Conservation (phyloP, 768 basidiomycete species). For the Hortiboletus flavorubellus region DNA sequence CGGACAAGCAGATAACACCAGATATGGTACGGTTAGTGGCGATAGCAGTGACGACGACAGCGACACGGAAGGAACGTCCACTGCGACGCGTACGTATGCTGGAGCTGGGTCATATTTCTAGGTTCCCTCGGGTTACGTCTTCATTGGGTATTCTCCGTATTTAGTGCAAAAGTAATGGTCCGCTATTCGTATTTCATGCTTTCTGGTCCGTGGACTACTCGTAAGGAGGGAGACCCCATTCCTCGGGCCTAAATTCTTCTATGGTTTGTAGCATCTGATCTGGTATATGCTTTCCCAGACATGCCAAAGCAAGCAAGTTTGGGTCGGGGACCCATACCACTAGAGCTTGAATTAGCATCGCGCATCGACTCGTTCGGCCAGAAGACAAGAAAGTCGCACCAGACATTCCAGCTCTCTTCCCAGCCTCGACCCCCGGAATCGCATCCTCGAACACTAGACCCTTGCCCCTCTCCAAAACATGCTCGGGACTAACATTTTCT, state of each 20-base stretch:
- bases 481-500: constrained; percentile 30
- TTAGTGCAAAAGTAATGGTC: not conserved
- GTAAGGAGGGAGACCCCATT: constrained; percentile 83
- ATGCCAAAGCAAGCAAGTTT: constrained; percentile 54
- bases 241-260: constrained; percentile 72
- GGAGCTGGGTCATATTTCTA: constrained; percentile 47
- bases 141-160: not conserved
- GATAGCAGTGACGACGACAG: constrained; percentile 26
- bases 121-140: not conserved
- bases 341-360: constrained; percentile 27
- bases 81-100: constrained; percentile 30
- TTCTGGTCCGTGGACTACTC: constrained; percentile 8
- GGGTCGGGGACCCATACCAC: constrained; percentile 86
- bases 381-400: constrained; percentile 42
- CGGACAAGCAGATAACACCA: not conserved
- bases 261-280: constrained; percentile 61
- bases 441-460: constrained; percentile 86
- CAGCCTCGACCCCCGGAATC: constrained; percentile 73
- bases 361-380: not conserved
- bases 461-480: constrained; percentile 48
- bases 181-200: not conserved
- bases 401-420: constrained; percentile 81
- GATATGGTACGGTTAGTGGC: not conserved
- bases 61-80: constrained; percentile 1
- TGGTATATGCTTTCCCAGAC: constrained; percentile 47